Base-by-base conservation (phyloP, 2,329 filamentous ascomycete species). In the Cladorrhinum sp. region DNA sequence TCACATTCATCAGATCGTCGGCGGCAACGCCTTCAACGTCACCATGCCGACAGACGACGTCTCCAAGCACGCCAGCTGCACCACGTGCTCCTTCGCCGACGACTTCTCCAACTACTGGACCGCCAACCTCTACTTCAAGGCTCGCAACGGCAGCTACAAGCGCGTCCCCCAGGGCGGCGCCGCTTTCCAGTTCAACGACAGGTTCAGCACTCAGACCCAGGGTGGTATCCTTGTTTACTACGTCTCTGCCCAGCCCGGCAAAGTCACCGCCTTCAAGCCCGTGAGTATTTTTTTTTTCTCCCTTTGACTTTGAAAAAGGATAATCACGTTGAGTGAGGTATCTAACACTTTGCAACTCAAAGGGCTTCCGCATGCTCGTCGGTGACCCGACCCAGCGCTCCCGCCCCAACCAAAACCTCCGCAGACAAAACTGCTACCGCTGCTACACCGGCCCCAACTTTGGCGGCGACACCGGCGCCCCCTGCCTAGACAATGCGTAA, bases 1-100 rank as follows among this genome's bases (percentile, higher is more conserved):
- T 5, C 84, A 86, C 71, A 76, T 84, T 8, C 84, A 86, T 69
- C 82, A 80, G 55, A 80, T 86, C 60, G 78, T 82, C 59, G 83
- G 85, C 57, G 76, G 76, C 8, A 76, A 79, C 63, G 73, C 73
- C 1, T 79, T 79, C 73, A 78, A 78, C 63, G 72, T 74, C 1
- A 72, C 75, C 39, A 78, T 79, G 76, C 73, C 73, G 18, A 72
- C 71, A 14, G 69, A 66, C 46, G 72, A 74, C 57, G 67, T 74
- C 55, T 62, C 71, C 33, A 49, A 61, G 61, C 57, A 70, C 48
- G 80, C 81, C 3, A 72, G 66, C 42, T 79, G 76, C 71, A 79
- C 76, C 0, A 78, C 70, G 1, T 79, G 76, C 65, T 71, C 72
- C 46, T 73, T 74, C 51, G 69, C 68, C 14, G 73, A 75, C 48